A percentile compares a stretch with the other conserved stretches of the same genome.
Conservation (phyloP, 345 rosid genomes). For the Corchorus capsularis region DNA sequence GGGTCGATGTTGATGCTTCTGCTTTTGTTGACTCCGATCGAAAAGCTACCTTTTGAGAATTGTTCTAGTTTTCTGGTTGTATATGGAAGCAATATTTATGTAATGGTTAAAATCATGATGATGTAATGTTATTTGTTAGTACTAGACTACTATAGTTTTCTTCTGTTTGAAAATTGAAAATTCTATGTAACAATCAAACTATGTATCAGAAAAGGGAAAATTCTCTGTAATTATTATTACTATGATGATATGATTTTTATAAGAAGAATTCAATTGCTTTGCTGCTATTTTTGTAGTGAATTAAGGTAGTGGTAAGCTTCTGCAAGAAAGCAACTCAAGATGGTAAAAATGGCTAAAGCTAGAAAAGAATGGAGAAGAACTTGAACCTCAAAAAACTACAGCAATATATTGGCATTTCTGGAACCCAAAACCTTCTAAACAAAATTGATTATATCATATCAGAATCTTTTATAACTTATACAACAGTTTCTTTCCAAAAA, state of each 20-base stretch:
- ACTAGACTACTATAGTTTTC: no score
- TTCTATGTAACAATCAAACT: not conserved
- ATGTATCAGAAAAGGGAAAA: not conserved
- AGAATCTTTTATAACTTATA: not conserved
- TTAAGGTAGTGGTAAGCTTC: not conserved
- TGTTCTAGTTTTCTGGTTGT: not conserved
- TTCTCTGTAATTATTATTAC: no score
- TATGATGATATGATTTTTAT: no score
- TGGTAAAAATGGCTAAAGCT: not conserved
- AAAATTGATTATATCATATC: not conserved
- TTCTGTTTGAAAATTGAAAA: no score
- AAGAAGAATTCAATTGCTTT: no score
- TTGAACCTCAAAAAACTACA: not conserved
- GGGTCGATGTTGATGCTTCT: conserved; percentile 55
- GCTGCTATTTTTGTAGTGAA: not conserved
- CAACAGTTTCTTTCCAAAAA: not conserved
- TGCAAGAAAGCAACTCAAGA: not conserved
- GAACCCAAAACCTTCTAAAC: not conserved
- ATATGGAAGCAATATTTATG: not conserved
- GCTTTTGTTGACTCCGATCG: conserved; percentile 19
- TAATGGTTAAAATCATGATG: not conserved
- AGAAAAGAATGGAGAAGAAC: not conserved
- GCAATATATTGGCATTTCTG: not conserved
- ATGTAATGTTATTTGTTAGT: not conserved
- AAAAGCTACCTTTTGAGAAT: conserved; percentile 43